phyloP scores from a whole-genome alignment of 1,139 yeast genomes.

The Meyerozyma sp. region DNA sequence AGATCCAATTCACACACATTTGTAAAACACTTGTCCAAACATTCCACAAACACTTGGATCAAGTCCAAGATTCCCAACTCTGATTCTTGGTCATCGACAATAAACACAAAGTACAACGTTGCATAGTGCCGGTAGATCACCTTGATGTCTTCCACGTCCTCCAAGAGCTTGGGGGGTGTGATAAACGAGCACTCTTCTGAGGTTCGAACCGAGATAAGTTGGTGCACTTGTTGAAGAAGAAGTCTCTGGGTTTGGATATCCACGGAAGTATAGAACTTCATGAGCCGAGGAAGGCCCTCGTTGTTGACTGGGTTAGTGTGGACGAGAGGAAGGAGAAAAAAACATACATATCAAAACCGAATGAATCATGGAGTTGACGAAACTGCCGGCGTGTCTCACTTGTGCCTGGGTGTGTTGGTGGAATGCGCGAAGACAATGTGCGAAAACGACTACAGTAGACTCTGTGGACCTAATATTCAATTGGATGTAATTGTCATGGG shows the following conservation, averaged over 20 bases:
- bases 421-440: background rate
- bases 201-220: slow-evolving; percentile 61
- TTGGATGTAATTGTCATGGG: too few species aligned
- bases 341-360: slow-evolving; percentile 80
- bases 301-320: slow-evolving; percentile 61
- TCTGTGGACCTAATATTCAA: too few species aligned
- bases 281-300: slow-evolving; percentile 85
- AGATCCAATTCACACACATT: slow-evolving; percentile 94
- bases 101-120: slow-evolving; percentile 87
- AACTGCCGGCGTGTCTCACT: background rate
- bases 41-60: slow-evolving; percentile 95
- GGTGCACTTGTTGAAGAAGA: slow-evolving; percentile 70
- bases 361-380: slow-evolving; percentile 60
- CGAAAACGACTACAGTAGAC: too few species aligned
- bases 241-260: slow-evolving; percentile 71
- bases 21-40: slow-evolving; percentile 84
- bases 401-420: background rate
- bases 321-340: background rate
- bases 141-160: slow-evolving; percentile 71
- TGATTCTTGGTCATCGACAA: slow-evolving; percentile 93
- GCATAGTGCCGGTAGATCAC: slow-evolving; percentile 95
- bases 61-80: slow-evolving; percentile 90
- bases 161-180: slow-evolving; percentile 72
- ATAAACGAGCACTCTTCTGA: slow-evolving; percentile 76
- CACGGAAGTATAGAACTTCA: slow-evolving; percentile 90